Conservation (phyloP, 371 early-diverging fungal genomes). For the Mortierella sp. region DNA sequence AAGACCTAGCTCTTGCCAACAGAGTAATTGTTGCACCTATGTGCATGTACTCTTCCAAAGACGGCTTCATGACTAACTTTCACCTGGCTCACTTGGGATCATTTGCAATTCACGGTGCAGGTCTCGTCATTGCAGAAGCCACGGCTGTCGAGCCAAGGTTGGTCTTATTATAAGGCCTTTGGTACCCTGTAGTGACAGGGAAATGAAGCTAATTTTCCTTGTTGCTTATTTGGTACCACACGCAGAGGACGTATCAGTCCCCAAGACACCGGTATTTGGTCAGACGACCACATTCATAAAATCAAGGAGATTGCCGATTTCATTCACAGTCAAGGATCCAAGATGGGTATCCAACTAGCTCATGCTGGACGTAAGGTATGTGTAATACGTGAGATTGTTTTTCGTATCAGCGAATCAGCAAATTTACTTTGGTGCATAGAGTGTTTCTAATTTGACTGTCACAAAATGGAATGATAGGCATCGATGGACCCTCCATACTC, state of each 20-base stretch:
- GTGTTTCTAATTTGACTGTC: background rate
- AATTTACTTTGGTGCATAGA: background rate
- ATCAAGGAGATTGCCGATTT: conserved; percentile 73
- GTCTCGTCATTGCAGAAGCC: conserved; percentile 83
- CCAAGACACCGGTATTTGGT: conserved; percentile 81
- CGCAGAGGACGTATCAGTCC: conserved; percentile 81
- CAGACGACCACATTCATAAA: conserved; percentile 78
- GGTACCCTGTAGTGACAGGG: background rate
- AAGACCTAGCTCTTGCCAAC: conserved; percentile 74
- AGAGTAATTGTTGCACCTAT: conserved; percentile 86
- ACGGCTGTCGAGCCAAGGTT: conserved; percentile 73
- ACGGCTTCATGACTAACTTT: conserved; percentile 68
- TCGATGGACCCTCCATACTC: conserved; percentile 63
- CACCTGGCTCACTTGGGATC: conserved; percentile 79
- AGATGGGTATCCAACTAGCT: conserved; percentile 80
- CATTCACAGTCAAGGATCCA: conserved; percentile 74
- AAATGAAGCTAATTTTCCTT: background rate
- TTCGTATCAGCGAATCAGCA: background rate
- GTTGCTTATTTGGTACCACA: background rate
- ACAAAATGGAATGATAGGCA: conserved; percentile 59
- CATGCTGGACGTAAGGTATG: conserved; percentile 86
- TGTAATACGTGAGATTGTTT: no score
- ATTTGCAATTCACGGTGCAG: conserved; percentile 81
- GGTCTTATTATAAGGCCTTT: no score
- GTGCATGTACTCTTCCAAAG: conserved; percentile 69